Conservation (phyloP, 441 rosid genomes). For the Pelargonium australe region DNA sequence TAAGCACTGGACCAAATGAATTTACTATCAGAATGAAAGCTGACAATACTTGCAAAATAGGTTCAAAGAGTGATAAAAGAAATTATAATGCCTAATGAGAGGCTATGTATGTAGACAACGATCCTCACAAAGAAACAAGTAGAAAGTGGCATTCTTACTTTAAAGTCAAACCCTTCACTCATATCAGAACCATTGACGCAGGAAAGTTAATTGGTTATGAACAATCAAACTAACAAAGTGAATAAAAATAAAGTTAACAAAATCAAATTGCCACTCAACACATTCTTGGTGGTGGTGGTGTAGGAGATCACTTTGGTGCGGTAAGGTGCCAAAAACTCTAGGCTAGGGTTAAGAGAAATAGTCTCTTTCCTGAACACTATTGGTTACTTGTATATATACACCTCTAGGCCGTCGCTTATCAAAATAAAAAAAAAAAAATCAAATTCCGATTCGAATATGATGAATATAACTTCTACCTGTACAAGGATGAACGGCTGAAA, state of each 20-base stretch:
- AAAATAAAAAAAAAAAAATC: too few relatives aligned
- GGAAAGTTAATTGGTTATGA: neutral
- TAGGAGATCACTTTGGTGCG: too few relatives aligned
- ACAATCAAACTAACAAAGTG: neutral
- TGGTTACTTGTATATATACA: too few relatives aligned
- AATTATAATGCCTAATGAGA: neutral
- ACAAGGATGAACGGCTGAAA: conserved; percentile 69
- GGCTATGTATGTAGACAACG: neutral
- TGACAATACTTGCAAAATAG: neutral
- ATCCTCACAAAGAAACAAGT: neutral
- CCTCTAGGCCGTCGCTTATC: too few relatives aligned
- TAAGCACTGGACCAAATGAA: neutral
- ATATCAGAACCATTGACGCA: neutral
- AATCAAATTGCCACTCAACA: too few relatives aligned
- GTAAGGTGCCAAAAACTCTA: too few relatives aligned
- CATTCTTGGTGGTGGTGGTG: too few relatives aligned
- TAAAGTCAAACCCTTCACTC: neutral
- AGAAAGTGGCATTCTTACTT: neutral
- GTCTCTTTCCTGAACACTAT: too few relatives aligned
- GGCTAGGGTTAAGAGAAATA: too few relatives aligned
- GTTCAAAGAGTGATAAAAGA: neutral
- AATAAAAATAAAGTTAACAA: neutral
- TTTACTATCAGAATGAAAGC: neutral
- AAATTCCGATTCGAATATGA: neutral
- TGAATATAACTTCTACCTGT: conserved; percentile 41